These are phyloP conservation scores for Neopestalotiopsis rosae DNA, from an alignment of 2,329 filamentous ascomycete genomes.

Conservation along the genomic window DNA sequence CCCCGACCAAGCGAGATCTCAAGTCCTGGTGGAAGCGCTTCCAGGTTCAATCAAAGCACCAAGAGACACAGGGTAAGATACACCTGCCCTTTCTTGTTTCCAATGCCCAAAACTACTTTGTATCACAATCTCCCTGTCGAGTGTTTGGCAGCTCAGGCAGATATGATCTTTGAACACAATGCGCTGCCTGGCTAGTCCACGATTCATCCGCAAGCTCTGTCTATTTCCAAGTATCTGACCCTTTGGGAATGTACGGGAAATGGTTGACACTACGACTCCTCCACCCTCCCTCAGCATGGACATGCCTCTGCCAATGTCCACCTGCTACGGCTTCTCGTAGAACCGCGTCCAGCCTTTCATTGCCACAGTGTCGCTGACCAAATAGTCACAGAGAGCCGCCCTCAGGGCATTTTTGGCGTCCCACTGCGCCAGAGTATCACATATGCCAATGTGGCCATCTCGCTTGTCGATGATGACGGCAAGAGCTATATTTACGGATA, in stretches of 20 bases:
- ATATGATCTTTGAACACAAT: not conserved
- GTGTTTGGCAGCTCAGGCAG: not conserved
- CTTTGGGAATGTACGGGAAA: not conserved
- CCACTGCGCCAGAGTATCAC: conserved; percentile 93
- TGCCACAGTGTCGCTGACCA: conserved; percentile 19
- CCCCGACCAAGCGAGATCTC: conserved; percentile 84
- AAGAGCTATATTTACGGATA: conserved; percentile 98
- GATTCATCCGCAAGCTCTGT: not conserved
- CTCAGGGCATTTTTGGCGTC: conserved; percentile 89
- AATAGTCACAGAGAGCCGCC: conserved; percentile 46
- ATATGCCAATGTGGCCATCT: conserved; percentile 98
- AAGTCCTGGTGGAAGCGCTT: conserved; percentile 98
- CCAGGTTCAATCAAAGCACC: conserved; percentile 69
- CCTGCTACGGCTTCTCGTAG: not conserved
- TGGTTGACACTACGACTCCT: not conserved
- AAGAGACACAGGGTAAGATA: conserved; percentile 62
- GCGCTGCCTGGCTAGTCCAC: not conserved
- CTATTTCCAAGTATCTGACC: not conserved
- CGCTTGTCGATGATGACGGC: conserved; percentile 88
- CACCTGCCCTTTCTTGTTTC: conserved; percentile 11
- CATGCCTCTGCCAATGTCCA: not conserved
- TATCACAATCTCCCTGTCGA: not conserved
- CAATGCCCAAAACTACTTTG: not conserved
- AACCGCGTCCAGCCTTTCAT: not conserved
- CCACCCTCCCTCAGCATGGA: not conserved